Conservation (phyloP, 306 rosid genomes). For the Gillenia trifoliata region DNA sequence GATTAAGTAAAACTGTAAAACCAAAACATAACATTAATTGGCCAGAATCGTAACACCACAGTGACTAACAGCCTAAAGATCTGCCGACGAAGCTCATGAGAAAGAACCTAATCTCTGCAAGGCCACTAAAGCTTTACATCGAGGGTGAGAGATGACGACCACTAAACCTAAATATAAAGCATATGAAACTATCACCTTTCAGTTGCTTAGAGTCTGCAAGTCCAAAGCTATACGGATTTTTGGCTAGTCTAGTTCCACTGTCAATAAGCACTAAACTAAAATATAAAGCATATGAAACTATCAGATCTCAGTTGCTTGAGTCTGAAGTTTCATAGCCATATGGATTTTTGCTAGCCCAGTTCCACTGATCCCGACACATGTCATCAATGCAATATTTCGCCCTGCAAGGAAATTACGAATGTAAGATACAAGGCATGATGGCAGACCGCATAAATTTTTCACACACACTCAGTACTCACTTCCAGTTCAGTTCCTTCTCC, state of each 20-base stretch:
- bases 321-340: slow-evolving; percentile 68
- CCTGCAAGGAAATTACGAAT: slow-evolving; percentile 40
- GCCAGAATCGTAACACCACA: slow-evolving; percentile 26
- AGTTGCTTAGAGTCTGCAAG: slow-evolving; percentile 32
- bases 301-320: slow-evolving; percentile 24
- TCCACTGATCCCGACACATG: slow-evolving; percentile 99
- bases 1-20: neutral
- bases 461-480: slow-evolving; percentile 43
- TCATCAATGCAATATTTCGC: slow-evolving; percentile 80
- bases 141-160: slow-evolving; percentile 13
- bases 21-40: slow-evolving; percentile 16
- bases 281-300: slow-evolving; percentile 2
- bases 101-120: slow-evolving; percentile 25
- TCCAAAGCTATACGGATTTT: slow-evolving; percentile 64
- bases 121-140: slow-evolving; percentile 29
- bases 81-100: slow-evolving; percentile 2
- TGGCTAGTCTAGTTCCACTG: slow-evolving; percentile 88
- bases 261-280: slow-evolving; percentile 18
- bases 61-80: slow-evolving; percentile 19
- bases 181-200: slow-evolving; percentile 16
- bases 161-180: slow-evolving; percentile 7
- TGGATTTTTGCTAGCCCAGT: slow-evolving; percentile 98
- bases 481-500: slow-evolving; percentile 83
- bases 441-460: neutral
- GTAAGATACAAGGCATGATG: neutral